A percentile compares a stretch with the other conserved stretches of the same genome.
Evolutionary conservation across 345 rosid species (phyloP).

Genomic region (Salix dunnii): DNA sequence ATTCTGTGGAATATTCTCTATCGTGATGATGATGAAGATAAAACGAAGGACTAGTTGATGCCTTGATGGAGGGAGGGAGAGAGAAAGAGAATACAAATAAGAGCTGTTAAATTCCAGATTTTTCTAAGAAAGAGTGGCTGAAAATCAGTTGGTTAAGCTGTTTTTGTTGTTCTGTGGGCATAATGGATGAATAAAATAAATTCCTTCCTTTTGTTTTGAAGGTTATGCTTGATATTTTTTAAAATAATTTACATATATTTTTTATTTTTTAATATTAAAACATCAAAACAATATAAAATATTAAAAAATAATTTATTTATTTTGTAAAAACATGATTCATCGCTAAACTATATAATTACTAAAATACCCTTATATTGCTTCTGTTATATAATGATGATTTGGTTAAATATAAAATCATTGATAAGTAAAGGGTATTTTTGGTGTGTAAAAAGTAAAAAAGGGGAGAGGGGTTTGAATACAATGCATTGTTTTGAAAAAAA

Average conservation of each 20-base stretch:
- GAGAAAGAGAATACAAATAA: background rate
- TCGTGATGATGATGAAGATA: background rate
- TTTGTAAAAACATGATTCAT: background rate
- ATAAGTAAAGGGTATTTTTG: background rate
- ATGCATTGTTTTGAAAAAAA: too few relatives aligned
- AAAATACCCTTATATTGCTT: background rate
- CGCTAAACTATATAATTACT: too few relatives aligned
- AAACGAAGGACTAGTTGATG: background rate
- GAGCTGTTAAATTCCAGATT: slow-evolving; percentile 43
- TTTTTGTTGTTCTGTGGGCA: background rate
- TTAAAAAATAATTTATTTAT: too few relatives aligned
- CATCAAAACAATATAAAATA: background rate
- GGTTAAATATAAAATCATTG: too few relatives aligned
- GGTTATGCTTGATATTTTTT: too few relatives aligned
- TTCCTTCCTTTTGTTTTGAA: too few relatives aligned
- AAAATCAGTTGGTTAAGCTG: slow-evolving; percentile 26
- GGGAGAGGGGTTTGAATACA: background rate
- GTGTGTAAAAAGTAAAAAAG: background rate
- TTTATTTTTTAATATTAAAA: too few relatives aligned
- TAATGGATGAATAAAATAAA: background rate
- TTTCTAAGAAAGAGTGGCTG: slow-evolving; percentile 41
- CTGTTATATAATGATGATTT: too few relatives aligned
- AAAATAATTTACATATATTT: too few relatives aligned
- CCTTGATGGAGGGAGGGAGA: background rate
- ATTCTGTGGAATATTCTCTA: slow-evolving; percentile 31